phyloP scores from a whole-genome alignment of 768 basidiomycete genomes.

The Cyclocybe cylindracea region DNA sequence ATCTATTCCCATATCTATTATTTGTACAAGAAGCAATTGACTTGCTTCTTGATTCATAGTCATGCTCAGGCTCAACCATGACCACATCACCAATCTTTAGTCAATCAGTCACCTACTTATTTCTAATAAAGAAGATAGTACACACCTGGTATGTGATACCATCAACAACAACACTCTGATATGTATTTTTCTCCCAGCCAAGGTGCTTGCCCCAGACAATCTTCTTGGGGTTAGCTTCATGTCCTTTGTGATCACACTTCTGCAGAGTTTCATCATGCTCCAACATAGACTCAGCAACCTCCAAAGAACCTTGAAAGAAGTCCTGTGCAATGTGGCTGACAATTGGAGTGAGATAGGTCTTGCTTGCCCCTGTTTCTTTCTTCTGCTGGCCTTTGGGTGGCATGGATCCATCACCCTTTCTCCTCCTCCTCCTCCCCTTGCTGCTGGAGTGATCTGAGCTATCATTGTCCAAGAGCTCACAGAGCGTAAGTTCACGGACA shows the following conservation, averaged over 20 bases:
- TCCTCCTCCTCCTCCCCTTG: neutral
- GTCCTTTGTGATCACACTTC: conserved; percentile 19
- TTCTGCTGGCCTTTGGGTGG: conserved; percentile 4
- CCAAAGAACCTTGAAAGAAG: conserved; percentile 48
- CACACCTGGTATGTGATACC: conserved; percentile 56
- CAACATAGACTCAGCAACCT: conserved; percentile 26
- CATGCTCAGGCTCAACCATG: conserved; percentile 60
- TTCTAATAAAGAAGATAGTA: conserved; percentile 5
- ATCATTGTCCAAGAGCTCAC: conserved; percentile 3
- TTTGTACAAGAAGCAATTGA: conserved; percentile 48
- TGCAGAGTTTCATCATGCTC: conserved; percentile 18
- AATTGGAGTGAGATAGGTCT: conserved; percentile 45
- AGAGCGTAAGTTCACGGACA: conserved; percentile 28
- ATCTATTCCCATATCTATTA: conserved; percentile 56
- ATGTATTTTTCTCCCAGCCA: conserved; percentile 29
- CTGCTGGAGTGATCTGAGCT: too few relatives aligned
- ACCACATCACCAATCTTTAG: conserved; percentile 63
- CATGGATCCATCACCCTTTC: neutral
- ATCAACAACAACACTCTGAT: conserved; percentile 53
- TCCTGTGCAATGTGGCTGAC: conserved; percentile 46
- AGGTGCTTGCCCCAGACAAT: conserved; percentile 32
- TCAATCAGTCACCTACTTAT: neutral
- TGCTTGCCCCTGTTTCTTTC: conserved; percentile 26
- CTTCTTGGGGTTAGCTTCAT: conserved; percentile 33
- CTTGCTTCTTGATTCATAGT: conserved; percentile 41